Evolutionary conservation across 345 rosid species (phyloP).

Genomic region (Adansonia digitata): DNA sequence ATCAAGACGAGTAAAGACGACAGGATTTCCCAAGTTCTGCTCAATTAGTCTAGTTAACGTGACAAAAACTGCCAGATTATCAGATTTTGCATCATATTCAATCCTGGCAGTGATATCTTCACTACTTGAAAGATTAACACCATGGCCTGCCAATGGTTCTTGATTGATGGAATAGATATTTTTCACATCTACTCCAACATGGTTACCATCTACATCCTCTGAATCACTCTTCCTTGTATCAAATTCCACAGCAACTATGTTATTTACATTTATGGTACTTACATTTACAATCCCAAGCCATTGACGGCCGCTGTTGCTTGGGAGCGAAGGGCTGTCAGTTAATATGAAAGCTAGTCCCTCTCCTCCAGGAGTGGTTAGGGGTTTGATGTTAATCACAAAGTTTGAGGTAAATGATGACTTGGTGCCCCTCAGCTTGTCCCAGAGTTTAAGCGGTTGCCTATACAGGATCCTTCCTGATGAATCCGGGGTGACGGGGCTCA

Average conservation of each 20-base stretch:
- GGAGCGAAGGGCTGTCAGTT: slow-evolving; percentile 23
- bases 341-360: slow-evolving; percentile 72
- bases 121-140: slow-evolving; percentile 25
- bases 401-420: background rate
- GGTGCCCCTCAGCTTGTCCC: slow-evolving; percentile 1
- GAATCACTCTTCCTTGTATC: slow-evolving; percentile 55
- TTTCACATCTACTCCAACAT: slow-evolving; percentile 57
- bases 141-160: slow-evolving; percentile 25
- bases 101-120: slow-evolving; percentile 22
- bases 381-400: slow-evolving; percentile 12
- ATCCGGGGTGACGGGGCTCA: background rate
- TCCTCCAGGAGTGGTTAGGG: slow-evolving; percentile 35
- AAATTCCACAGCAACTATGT: slow-evolving; percentile 59
- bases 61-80: slow-evolving; percentile 35
- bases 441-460: background rate
- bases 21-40: slow-evolving; percentile 13
- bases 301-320: slow-evolving; percentile 38
- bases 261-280: slow-evolving; percentile 26
- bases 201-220: slow-evolving; percentile 52
- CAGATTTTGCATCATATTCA: slow-evolving; percentile 37
- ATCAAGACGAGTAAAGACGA: slow-evolving; percentile 34
- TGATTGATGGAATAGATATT: slow-evolving; percentile 38
- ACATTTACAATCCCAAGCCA: slow-evolving; percentile 67
- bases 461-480: background rate
- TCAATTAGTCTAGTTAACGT: background rate